Evolutionary conservation across 441 rosid genomes (phyloP).

Genomic region (Omphalea diandra): DNA sequence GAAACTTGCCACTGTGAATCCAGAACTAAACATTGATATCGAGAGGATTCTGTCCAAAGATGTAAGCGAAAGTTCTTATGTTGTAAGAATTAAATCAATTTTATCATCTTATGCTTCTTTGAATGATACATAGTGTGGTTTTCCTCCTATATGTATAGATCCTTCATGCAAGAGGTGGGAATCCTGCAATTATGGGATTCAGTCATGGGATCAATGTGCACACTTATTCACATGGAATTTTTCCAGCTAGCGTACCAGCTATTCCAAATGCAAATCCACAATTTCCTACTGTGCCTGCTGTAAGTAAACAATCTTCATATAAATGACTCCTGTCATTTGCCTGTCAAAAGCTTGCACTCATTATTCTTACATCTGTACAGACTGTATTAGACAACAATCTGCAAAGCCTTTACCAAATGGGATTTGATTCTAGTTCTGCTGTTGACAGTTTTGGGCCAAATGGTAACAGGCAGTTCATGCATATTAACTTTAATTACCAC

Average conservation of each 20-base stretch:
- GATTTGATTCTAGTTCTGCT: conserved; percentile 54
- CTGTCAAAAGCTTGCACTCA: not conserved
- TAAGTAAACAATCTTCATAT: conserved; percentile 19
- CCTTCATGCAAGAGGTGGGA: conserved; percentile 57
- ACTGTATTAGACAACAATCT: conserved; percentile 58
- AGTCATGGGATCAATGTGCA: conserved; percentile 43
- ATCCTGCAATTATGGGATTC: conserved; percentile 44
- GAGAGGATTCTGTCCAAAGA: conserved; percentile 84
- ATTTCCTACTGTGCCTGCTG: conserved; percentile 61
- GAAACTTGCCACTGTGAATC: conserved; percentile 96
- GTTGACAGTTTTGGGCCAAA: conserved; percentile 52
- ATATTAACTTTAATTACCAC: not conserved
- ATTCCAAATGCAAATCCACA: conserved; percentile 50
- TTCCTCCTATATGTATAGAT: conserved; percentile 38
- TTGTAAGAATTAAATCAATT: not conserved
- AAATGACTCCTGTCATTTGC: not conserved
- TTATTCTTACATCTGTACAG: conserved; percentile 28
- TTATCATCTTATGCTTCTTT: conserved; percentile 15
- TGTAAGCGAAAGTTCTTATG: conserved; percentile 44
- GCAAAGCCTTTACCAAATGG: conserved; percentile 71
- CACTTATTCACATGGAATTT: conserved; percentile 37
- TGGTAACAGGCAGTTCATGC: conserved; percentile 38
- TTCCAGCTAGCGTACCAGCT: conserved; percentile 48
- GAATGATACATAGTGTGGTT: conserved; percentile 22
- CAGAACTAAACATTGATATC: conserved; percentile 65